A percentile compares a stretch with the other conserved stretches of the same genome.
Evolutionary conservation across 202 grass and related monocot species (phyloP).

Genomic region (Panicum virgatum): DNA sequence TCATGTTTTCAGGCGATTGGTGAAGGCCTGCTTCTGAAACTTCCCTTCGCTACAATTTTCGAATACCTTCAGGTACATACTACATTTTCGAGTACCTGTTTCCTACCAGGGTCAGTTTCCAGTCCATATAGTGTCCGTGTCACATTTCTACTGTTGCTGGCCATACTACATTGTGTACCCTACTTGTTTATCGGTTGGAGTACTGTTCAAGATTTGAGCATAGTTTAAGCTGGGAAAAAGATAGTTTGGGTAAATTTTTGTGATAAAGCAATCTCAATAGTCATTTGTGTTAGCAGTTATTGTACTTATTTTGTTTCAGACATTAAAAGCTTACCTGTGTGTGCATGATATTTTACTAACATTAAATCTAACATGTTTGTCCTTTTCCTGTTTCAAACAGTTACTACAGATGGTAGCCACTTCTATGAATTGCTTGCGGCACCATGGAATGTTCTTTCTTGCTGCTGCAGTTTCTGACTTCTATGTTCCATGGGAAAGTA

Average conservation of each 20-base stretch:
- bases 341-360: background rate
- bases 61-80: conserved; percentile 98
- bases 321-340: background rate
- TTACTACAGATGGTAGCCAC: conserved; percentile 71
- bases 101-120: background rate
- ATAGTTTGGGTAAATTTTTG: background rate
- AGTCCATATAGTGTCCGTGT: background rate
- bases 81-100: too few species aligned
- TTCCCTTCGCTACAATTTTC: conserved; percentile 94
- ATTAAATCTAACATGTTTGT: background rate
- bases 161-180: background rate
- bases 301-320: background rate
- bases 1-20: conserved; percentile 61
- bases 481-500: conserved; percentile 94
- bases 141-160: background rate
- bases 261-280: background rate
- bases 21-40: conserved; percentile 78
- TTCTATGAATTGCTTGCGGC: conserved; percentile 65
- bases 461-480: conserved; percentile 95
- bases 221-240: background rate
- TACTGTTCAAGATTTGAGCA: background rate
- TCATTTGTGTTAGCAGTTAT: background rate
- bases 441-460: conserved; percentile 74
- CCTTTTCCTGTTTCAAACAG: conserved; percentile 49
- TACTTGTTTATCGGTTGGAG: background rate